Conservation (phyloP, 345 rosid genomes). For the Citropsis articulata region DNA sequence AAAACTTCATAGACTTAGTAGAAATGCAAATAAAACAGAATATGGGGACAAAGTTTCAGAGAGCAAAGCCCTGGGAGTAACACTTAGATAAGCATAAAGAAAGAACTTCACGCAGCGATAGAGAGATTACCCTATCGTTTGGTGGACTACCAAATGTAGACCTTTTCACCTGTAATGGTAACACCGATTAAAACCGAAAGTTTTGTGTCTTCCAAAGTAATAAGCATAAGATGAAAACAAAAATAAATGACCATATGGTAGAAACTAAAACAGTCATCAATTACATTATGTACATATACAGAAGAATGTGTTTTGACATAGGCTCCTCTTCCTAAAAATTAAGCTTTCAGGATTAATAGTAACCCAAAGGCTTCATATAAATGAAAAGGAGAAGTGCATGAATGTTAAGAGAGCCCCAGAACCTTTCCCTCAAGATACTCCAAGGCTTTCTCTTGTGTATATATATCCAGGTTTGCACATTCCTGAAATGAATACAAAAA, state of each 20-base stretch:
- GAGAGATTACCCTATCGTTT: constrained; percentile 45
- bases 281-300: neutral
- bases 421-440: constrained; percentile 80
- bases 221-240: neutral
- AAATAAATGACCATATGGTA: neutral
- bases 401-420: constrained; percentile 9
- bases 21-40: neutral
- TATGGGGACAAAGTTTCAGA: neutral
- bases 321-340: neutral
- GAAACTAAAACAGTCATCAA: neutral
- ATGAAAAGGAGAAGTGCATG: neutral
- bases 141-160: constrained; percentile 31
- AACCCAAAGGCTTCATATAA: neutral
- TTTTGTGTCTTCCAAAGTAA: constrained; percentile 2
- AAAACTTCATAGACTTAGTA: neutral
- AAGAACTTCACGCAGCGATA: neutral
- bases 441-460: constrained; percentile 65
- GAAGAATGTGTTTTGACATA: neutral
- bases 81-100: neutral
- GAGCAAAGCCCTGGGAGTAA: neutral
- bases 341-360: neutral
- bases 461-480: constrained; percentile 58
- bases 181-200: neutral
- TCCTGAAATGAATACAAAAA: constrained; percentile 53
- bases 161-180: constrained; percentile 55